phyloP scores from a whole-genome alignment of 305 asterid genomes.

The Caryopteris hybrid region DNA sequence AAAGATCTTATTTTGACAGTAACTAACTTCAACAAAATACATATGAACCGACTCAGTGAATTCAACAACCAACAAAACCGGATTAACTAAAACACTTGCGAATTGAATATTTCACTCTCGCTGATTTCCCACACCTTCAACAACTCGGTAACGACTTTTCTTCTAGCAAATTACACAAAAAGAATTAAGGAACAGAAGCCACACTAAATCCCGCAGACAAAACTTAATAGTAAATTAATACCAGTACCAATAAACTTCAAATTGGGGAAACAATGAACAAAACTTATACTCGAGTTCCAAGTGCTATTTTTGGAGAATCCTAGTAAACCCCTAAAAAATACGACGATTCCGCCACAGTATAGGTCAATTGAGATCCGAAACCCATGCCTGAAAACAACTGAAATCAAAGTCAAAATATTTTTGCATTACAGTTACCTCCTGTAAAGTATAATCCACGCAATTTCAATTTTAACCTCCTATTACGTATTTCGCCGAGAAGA shows the following conservation, averaged over 20 bases:
- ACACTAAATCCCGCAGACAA: conserved; percentile 1
- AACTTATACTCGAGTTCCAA: conserved; percentile 29
- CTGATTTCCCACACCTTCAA: conserved; percentile 14
- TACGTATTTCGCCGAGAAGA: background rate
- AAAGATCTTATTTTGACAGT: background rate
- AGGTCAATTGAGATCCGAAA: conserved; percentile 63
- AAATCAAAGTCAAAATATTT: conserved; percentile 27
- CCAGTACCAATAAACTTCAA: conserved; percentile 1
- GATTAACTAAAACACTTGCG: background rate
- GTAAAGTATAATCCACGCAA: conserved; percentile 26
- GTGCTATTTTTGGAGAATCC: conserved; percentile 35
- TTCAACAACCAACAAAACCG: conserved; percentile 3
- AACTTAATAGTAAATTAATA: conserved; percentile 4
- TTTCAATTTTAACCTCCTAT: conserved; percentile 16
- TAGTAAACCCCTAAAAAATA: conserved; percentile 37
- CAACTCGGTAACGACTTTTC: conserved; percentile 9
- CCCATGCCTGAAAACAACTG: conserved; percentile 30
- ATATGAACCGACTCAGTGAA: conserved; percentile 6
- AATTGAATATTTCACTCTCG: conserved; percentile 2
- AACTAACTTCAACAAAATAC: conserved; percentile 4
- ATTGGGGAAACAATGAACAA: background rate
- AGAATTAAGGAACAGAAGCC: conserved; percentile 11
- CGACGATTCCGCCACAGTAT: conserved; percentile 30
- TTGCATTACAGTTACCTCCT: conserved; percentile 18
- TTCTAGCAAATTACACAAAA: conserved; percentile 2